phyloP scores from a whole-genome alignment of 192 early-diverging fungal species.

The Coemansia sp. region DNA sequence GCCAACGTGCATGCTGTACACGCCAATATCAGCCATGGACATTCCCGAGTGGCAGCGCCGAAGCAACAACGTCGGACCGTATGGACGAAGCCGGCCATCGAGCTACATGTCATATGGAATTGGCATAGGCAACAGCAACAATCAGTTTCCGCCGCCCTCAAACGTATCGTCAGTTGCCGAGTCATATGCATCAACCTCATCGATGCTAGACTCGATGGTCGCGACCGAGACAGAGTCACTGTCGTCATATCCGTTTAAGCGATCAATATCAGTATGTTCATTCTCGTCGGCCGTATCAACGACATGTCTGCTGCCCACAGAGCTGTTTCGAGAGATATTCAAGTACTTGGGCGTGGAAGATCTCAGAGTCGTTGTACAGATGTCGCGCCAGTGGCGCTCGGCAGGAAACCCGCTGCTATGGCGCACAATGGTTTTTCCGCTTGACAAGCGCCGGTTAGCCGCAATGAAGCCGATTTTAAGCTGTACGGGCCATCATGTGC shows the following conservation, averaged over 20 bases:
- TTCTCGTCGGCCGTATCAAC: conserved; percentile 45
- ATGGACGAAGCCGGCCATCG: conserved; percentile 25
- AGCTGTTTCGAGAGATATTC: conserved; percentile 46
- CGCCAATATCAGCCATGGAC: conserved; percentile 48
- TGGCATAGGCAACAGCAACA: conserved; percentile 21
- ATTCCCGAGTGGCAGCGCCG: conserved; percentile 35
- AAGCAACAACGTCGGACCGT: conserved; percentile 23
- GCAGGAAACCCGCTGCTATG: conserved; percentile 50
- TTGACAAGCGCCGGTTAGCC: conserved; percentile 52
- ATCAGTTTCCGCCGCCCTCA: conserved; percentile 38
- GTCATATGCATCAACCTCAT: conserved; percentile 51
- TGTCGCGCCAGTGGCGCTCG: conserved; percentile 51
- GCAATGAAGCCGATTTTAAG: conserved; percentile 43
- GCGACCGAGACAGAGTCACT: conserved; percentile 51
- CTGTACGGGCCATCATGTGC: conserved; percentile 45
- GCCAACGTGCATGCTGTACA: conserved; percentile 50
- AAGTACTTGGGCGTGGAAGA: conserved; percentile 32
- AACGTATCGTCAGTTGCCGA: conserved; percentile 51
- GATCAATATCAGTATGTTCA: conserved; percentile 39
- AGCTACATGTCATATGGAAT: conserved; percentile 44
- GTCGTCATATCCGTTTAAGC: conserved; percentile 40
- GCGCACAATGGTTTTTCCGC: conserved; percentile 52
- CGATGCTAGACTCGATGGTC: conserved; percentile 50
- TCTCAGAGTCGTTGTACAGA: conserved; percentile 33
- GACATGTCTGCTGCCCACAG: conserved; percentile 42